phyloP scores from a whole-genome alignment of 2,329 filamentous ascomycete genomes.

The Tetracladium maxilliforme region DNA sequence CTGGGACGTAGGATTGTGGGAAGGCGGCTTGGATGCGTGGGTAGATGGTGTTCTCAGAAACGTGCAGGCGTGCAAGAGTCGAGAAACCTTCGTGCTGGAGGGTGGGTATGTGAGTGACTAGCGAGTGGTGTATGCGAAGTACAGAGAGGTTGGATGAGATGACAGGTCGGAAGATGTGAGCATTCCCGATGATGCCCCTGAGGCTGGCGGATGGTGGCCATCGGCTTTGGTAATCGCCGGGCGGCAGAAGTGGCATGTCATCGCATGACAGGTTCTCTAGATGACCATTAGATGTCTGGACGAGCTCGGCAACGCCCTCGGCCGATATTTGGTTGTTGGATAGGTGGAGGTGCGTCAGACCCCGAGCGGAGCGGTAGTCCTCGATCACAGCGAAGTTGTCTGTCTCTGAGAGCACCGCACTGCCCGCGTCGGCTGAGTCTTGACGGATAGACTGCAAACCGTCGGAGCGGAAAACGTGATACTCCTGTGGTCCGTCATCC shows the following conservation, averaged over 20 bases:
- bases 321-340: conserved; percentile 32
- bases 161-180: conserved; percentile 34
- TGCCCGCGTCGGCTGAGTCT: not conserved
- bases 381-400: conserved; percentile 16
- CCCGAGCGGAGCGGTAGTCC: conserved; percentile 17
- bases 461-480: conserved; percentile 16
- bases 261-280: conserved; percentile 37
- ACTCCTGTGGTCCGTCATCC: conserved; percentile 9
- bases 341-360: conserved; percentile 39
- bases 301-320: conserved; percentile 23
- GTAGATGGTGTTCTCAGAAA: conserved; percentile 29
- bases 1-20: conserved; percentile 31
- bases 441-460: conserved; percentile 5
- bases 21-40: conserved; percentile 28
- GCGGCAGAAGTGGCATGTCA: conserved; percentile 28
- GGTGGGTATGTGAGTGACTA: conserved; percentile 38
- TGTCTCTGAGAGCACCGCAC: conserved; percentile 1
- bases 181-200: conserved; percentile 14
- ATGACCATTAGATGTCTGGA: conserved; percentile 26
- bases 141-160: conserved; percentile 35
- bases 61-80: conserved; percentile 17
- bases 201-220: not conserved
- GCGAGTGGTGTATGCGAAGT: conserved; percentile 42
- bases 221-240: conserved; percentile 3
- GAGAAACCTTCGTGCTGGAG: conserved; percentile 22